phyloP scores from a whole-genome alignment of 108 stramenopile genomes.

The Fragilaria crotonensis region DNA sequence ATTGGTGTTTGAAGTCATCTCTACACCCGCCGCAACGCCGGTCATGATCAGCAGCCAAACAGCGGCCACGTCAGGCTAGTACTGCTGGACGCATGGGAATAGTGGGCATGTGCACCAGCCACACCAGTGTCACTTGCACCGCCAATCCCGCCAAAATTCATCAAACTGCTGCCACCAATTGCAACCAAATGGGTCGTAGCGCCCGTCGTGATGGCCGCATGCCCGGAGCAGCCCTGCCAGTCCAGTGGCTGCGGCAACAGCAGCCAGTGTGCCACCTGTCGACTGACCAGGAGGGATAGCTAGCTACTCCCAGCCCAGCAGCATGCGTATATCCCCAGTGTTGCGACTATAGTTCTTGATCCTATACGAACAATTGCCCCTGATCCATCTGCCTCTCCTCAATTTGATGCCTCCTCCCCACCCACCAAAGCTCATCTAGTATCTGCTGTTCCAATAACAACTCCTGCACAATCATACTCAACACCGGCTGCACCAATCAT shows the following conservation, averaged over 20 bases:
- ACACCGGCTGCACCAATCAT: no score
- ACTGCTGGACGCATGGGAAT: constrained; percentile 15
- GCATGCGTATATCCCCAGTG: background rate
- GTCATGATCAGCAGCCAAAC: background rate
- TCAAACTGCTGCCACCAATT: constrained; percentile 6
- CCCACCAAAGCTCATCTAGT: no score
- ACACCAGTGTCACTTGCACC: constrained; percentile 16
- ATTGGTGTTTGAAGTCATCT: no score
- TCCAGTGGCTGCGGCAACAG: background rate
- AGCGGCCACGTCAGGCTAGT: background rate
- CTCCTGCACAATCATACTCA: no score
- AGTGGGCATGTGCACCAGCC: background rate
- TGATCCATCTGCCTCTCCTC: background rate
- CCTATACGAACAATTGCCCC: background rate
- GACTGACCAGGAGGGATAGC: background rate
- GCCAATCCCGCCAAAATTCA: constrained; percentile 5
- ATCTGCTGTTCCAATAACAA: no score
- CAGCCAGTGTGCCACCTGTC: background rate
- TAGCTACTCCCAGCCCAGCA: background rate
- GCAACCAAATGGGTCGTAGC: background rate
- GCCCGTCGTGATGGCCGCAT: no score
- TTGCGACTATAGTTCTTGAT: background rate
- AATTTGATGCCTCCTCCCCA: no score
- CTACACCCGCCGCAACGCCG: background rate
- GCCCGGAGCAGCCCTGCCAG: no score